These are phyloP conservation scores for Sporothrix luriei DNA, from an alignment of 2,329 filamentous ascomycete species.

Conservation along the genomic window DNA sequence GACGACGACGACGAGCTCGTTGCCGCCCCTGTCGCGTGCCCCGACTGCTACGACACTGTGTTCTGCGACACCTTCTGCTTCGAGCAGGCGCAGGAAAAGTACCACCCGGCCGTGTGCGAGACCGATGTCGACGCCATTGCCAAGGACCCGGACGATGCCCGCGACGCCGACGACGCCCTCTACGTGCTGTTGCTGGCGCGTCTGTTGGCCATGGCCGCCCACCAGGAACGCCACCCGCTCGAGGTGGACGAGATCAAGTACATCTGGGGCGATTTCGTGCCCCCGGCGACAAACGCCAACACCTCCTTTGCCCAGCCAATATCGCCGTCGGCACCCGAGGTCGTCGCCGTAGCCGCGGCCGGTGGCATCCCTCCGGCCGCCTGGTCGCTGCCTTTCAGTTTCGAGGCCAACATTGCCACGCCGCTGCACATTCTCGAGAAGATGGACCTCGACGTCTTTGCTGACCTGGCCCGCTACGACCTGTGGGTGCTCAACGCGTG, in stretches of 20 bases:
- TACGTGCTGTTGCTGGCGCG: slow-evolving; percentile 66
- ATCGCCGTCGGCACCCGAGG: not conserved
- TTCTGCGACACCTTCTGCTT: slow-evolving; percentile 66
- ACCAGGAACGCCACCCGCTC: slow-evolving; percentile 63
- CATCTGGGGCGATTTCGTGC: slow-evolving; percentile 69
- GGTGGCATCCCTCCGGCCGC: slow-evolving; percentile 59
- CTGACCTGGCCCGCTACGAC: slow-evolving; percentile 61
- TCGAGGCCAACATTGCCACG: slow-evolving; percentile 71
- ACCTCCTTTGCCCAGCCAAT: slow-evolving; percentile 48
- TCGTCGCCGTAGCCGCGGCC: slow-evolving; percentile 37
- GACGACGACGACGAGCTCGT: slow-evolving; percentile 35
- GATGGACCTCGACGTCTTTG: slow-evolving; percentile 80
- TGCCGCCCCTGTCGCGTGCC: slow-evolving; percentile 56
- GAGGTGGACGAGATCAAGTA: slow-evolving; percentile 67
- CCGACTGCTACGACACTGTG: slow-evolving; percentile 65
- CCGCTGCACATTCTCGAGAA: slow-evolving; percentile 79
- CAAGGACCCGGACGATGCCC: slow-evolving; percentile 63
- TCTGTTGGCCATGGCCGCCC: slow-evolving; percentile 63
- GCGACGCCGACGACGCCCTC: slow-evolving; percentile 62
- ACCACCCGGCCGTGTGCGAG: slow-evolving; percentile 67
- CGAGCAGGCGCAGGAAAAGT: slow-evolving; percentile 59
- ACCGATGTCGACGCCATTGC: slow-evolving; percentile 67
- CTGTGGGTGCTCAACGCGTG: slow-evolving; percentile 88
- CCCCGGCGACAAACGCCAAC: slow-evolving; percentile 57
- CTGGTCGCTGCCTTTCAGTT: slow-evolving; percentile 76